These are phyloP conservation scores for Apiospora marii DNA, from an alignment of 2,329 filamentous ascomycete species.

Conservation along the genomic window DNA sequence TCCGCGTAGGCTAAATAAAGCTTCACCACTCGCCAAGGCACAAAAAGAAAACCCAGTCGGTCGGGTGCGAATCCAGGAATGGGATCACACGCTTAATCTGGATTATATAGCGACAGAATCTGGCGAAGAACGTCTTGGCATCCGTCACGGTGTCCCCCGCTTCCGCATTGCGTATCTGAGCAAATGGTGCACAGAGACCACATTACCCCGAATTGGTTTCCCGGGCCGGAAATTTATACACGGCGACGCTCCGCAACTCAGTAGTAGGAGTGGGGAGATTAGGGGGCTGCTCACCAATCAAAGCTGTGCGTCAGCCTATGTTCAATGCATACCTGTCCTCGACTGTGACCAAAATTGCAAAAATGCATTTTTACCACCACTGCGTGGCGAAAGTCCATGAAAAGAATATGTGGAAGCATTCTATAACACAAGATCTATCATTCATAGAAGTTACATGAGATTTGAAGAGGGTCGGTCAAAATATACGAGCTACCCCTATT, in stretches of 20 bases:
- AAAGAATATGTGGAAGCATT: neutral
- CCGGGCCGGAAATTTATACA: neutral
- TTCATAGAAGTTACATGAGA: neutral
- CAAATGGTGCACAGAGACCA: neutral
- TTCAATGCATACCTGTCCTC: neutral
- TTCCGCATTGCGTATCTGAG: slow-evolving; percentile 6
- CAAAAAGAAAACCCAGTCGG: neutral
- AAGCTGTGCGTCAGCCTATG: neutral
- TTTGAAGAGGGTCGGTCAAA: neutral
- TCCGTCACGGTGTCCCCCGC: neutral
- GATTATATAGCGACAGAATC: neutral
- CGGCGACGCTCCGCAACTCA: neutral
- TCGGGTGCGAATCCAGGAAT: neutral
- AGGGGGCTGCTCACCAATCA: neutral
- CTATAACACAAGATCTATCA: neutral
- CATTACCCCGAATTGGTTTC: neutral
- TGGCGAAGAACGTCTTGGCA: neutral
- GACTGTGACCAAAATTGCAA: neutral
- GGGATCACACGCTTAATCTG: neutral
- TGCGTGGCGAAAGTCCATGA: neutral
- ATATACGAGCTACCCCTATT: neutral
- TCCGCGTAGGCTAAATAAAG: slow-evolving; percentile 16
- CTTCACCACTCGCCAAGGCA: neutral
- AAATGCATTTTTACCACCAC: neutral
- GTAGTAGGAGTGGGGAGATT: neutral